phyloP scores from a whole-genome alignment of 1,139 yeast genomes.

The Yamadazyma triangularis region DNA sequence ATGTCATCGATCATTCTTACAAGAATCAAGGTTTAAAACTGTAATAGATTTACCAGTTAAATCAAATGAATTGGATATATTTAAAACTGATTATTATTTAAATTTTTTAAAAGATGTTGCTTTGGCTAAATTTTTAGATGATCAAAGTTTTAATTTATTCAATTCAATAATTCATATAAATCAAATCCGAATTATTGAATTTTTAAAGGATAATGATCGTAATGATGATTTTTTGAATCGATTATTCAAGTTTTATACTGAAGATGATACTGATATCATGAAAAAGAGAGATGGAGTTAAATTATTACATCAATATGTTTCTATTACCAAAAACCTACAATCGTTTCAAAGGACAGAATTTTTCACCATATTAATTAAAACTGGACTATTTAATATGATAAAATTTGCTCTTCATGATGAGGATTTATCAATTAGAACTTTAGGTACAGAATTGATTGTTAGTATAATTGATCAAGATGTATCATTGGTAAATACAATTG shows the following conservation, averaged over 20 bases:
- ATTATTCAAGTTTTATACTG: conserved; percentile 53
- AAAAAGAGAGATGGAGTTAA: conserved; percentile 66
- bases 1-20: conserved; percentile 64
- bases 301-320: conserved; percentile 75
- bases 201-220: conserved; percentile 50
- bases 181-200: conserved; percentile 67
- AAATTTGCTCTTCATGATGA: conserved; percentile 63
- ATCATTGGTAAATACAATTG: conserved; percentile 48
- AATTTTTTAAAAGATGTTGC: conserved; percentile 85
- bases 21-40: conserved; percentile 59
- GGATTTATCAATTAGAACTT: conserved; percentile 50
- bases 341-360: conserved; percentile 61
- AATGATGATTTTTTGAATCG: conserved; percentile 37
- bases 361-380: conserved; percentile 57
- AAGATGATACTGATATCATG: conserved; percentile 14
- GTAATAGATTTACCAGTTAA: conserved; percentile 64
- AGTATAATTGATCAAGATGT: conserved; percentile 84
- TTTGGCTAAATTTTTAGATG: conserved; percentile 76
- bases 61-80: conserved; percentile 41
- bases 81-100: conserved; percentile 70
- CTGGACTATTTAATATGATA: conserved; percentile 68
- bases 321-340: conserved; percentile 68
- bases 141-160: conserved; percentile 63
- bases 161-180: conserved; percentile 63
- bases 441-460: conserved; percentile 81